A percentile compares a stretch with the other conserved stretches of the same genome.
These are phyloP conservation scores for Tulasnella sp. DNA, from an alignment of 768 basidiomycete species.

Conservation along the genomic window DNA sequence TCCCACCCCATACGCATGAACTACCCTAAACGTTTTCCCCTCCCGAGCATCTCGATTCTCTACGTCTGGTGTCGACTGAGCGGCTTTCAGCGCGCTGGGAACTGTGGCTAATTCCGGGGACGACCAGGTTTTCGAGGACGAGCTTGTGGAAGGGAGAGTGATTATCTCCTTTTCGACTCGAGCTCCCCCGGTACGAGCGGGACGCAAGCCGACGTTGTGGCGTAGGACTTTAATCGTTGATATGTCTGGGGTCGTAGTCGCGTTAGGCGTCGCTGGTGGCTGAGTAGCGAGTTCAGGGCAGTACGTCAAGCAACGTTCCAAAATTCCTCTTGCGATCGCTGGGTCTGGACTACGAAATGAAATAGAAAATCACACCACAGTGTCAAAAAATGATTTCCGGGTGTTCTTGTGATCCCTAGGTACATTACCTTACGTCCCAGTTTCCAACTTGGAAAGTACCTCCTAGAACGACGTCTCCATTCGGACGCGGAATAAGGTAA, in stretches of 20 bases:
- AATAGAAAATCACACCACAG: no score
- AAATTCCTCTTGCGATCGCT: conserved; percentile 38
- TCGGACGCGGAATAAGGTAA: conserved; percentile 59
- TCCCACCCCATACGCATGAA: conserved; percentile 58
- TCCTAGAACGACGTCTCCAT: conserved; percentile 28
- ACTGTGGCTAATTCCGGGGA: conserved; percentile 11
- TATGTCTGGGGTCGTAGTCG: conserved; percentile 27
- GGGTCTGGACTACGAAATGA: conserved; percentile 26
- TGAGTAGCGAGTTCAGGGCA: conserved; percentile 30
- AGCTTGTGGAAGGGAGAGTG: conserved; percentile 31
- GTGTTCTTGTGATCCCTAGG: no score
- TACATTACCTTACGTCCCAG: conserved; percentile 39
- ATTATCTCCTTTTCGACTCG: conserved; percentile 46
- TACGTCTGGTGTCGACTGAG: conserved; percentile 20
- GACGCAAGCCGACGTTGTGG: conserved; percentile 54
- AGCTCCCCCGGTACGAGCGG: conserved; percentile 48
- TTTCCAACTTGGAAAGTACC: conserved; percentile 44
- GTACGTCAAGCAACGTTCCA: conserved; percentile 34
- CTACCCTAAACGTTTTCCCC: conserved; percentile 31
- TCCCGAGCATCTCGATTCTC: conserved; percentile 25
- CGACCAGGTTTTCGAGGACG: background rate
- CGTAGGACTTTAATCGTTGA: conserved; percentile 38
- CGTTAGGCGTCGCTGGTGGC: background rate
- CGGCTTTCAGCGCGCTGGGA: conserved; percentile 19
- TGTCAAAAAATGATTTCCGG: no score